These are phyloP conservation scores for Agapanthus africanus DNA, from an alignment of 106 monocot genomes.

Conservation along the genomic window DNA sequence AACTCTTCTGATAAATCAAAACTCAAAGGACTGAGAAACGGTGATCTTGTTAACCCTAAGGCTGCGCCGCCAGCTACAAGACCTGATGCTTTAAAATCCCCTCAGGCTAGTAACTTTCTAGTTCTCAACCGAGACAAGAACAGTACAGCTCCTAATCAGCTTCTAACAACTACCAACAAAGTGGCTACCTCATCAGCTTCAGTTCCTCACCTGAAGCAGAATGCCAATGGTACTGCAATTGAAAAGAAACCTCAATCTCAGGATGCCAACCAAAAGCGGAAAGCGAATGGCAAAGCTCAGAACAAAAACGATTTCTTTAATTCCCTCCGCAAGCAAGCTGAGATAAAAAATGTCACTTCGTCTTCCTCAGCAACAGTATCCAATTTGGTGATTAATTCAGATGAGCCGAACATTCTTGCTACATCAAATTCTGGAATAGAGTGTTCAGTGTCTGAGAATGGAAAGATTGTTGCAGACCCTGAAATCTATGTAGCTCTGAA, in stretches of 20 bases:
- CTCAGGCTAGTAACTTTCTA: constrained; percentile 49
- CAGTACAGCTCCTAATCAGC: constrained; percentile 16
- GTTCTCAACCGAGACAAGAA: constrained; percentile 62
- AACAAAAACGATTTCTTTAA: constrained; percentile 63
- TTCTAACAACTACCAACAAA: constrained; percentile 5
- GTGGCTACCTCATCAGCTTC: constrained; percentile 9
- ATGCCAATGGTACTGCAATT: constrained; percentile 16
- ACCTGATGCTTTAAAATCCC: constrained; percentile 43
- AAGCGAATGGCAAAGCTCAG: not conserved
- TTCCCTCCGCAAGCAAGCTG: constrained; percentile 31
- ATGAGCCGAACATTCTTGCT: not conserved
- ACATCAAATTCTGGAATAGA: not conserved
- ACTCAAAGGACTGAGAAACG: constrained; percentile 31
- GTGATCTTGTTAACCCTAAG: constrained; percentile 21
- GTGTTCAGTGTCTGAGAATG: constrained; percentile 4
- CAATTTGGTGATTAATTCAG: not conserved
- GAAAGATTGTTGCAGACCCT: constrained; percentile 12
- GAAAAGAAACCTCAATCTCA: constrained; percentile 34
- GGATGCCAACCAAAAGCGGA: constrained; percentile 7
- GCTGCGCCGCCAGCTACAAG: constrained; percentile 19
- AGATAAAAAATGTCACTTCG: not conserved
- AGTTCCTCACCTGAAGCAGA: constrained; percentile 11
- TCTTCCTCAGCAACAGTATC: not conserved
- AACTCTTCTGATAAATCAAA: constrained; percentile 58
- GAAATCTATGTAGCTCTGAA: constrained; percentile 9